Percentiles rank a stretch among this genome's conserved stretches.
These are phyloP conservation scores for Trichophaea hybrida DNA, from an alignment of 2,329 filamentous ascomycete species.

Conservation along the genomic window DNA sequence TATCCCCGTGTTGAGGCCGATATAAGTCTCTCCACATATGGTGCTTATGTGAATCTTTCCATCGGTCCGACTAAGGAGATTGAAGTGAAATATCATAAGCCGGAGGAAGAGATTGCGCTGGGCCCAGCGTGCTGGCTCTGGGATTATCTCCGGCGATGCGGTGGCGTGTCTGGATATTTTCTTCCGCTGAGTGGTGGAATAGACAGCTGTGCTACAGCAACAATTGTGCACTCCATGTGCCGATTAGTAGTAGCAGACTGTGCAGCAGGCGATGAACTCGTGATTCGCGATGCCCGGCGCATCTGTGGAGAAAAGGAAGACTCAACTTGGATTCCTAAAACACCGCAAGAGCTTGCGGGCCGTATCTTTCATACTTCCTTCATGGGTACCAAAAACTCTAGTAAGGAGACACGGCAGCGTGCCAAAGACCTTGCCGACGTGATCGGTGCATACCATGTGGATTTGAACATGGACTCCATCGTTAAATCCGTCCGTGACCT, in stretches of 20 bases:
- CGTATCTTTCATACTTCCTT: constrained; percentile 50
- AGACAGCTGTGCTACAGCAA: constrained; percentile 41
- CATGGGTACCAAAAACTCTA: constrained; percentile 57
- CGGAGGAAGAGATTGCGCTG: constrained; percentile 53
- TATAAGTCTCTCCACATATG: constrained; percentile 34
- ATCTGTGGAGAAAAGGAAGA: constrained; percentile 39
- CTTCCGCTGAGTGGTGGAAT: constrained; percentile 47
- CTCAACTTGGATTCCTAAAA: constrained; percentile 38
- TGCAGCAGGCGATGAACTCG: constrained; percentile 39
- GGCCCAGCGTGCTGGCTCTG: constrained; percentile 53
- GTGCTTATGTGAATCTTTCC: constrained; percentile 34
- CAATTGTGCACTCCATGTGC: constrained; percentile 39
- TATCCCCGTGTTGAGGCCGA: constrained; percentile 37
- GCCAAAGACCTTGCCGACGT: constrained; percentile 33
- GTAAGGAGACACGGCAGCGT: constrained; percentile 50
- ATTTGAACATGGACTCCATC: constrained; percentile 59
- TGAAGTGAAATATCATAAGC: constrained; percentile 41
- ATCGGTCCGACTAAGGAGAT: constrained; percentile 36
- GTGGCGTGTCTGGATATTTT: constrained; percentile 41
- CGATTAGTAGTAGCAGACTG: constrained; percentile 42
- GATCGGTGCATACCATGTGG: constrained; percentile 58
- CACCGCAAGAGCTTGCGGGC: constrained; percentile 45
- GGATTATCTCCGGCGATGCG: constrained; percentile 44
- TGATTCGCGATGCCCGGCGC: constrained; percentile 40
- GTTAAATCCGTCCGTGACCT: constrained; percentile 47